These are phyloP conservation scores for Lentithecium fluviatile DNA, from an alignment of 495 filamentous ascomycete species.

Conservation along the genomic window DNA sequence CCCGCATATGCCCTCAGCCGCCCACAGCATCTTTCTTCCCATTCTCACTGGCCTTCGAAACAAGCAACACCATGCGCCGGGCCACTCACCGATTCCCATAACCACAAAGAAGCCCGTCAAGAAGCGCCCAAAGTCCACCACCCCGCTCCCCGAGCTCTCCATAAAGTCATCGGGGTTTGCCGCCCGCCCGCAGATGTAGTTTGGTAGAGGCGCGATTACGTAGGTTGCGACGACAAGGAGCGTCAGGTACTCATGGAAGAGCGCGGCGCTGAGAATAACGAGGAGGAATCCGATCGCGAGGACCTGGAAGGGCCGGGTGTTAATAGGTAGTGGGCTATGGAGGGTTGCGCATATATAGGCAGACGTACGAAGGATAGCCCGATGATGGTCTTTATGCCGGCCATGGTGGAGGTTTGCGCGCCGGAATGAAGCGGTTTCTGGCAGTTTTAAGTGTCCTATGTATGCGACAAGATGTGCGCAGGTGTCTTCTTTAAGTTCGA, in stretches of 20 bases:
- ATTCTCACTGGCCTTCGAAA: neutral
- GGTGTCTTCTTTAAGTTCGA: neutral
- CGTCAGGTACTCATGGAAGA: conserved; percentile 89
- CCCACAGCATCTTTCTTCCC: neutral
- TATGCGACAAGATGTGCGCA: neutral
- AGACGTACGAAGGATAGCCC: conserved; percentile 86
- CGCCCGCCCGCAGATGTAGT: conserved; percentile 88
- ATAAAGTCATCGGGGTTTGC: conserved; percentile 97
- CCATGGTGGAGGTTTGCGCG: conserved; percentile 58
- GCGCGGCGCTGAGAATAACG: conserved; percentile 94
- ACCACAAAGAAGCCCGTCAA: conserved; percentile 95
- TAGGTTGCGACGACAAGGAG: conserved; percentile 95
- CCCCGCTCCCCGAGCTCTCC: conserved; percentile 72
- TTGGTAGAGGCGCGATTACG: conserved; percentile 87
- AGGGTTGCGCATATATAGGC: neutral
- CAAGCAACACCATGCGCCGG: no score
- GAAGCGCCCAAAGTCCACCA: conserved; percentile 90
- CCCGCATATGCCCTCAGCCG: neutral
- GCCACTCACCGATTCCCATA: conserved; percentile 87
- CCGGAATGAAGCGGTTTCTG: no score
- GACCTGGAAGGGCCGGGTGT: conserved; percentile 52
- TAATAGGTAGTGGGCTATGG: neutral
- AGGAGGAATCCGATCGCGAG: conserved; percentile 98
- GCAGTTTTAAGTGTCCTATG: no score
- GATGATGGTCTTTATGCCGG: conserved; percentile 97